Percentiles rank a stretch among this genome's conserved stretches.
phyloP scores from a whole-genome alignment of 129 eudicot species.

The Glebionis coronaria region DNA sequence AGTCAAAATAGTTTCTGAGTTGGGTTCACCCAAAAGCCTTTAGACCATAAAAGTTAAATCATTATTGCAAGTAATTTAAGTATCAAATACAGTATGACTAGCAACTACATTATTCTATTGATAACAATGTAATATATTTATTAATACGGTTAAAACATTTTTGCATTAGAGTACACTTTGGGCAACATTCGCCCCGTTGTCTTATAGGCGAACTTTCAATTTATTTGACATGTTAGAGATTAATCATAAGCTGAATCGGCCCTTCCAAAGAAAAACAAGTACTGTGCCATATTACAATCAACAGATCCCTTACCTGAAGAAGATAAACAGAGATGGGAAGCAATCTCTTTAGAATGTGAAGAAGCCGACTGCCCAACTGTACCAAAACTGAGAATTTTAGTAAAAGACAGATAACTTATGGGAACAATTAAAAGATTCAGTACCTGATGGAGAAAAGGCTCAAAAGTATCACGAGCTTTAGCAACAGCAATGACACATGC shows the following conservation, averaged over 20 bases:
- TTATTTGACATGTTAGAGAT: too few species aligned
- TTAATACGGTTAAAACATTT: too few species aligned
- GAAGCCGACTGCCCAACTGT: conserved; percentile 89
- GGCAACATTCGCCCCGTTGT: too few species aligned
- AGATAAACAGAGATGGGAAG: conserved; percentile 90
- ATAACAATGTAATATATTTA: too few species aligned
- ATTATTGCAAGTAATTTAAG: too few species aligned
- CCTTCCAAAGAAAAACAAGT: background rate
- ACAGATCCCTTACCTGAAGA: conserved; percentile 68
- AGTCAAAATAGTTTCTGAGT: too few species aligned
- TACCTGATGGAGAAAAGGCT: conserved; percentile 95
- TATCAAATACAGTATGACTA: background rate
- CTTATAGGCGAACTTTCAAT: too few species aligned
- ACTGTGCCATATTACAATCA: background rate
- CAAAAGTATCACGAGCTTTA: conserved; percentile 97
- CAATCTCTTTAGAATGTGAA: conserved; percentile 89
- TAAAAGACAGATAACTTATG: background rate
- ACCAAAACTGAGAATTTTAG: conserved; percentile 19
- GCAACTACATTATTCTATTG: background rate
- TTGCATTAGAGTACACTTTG: too few species aligned
- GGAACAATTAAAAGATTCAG: conserved; percentile 1
- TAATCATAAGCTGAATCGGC: too few species aligned
- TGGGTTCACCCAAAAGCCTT: too few species aligned
- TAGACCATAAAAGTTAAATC: too few species aligned
- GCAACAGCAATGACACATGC: conserved; percentile 98